A percentile compares a stretch with the other conserved stretches of the same genome.
Conservation (phyloP, 305 asterid species). For the Rubia peregrina region DNA sequence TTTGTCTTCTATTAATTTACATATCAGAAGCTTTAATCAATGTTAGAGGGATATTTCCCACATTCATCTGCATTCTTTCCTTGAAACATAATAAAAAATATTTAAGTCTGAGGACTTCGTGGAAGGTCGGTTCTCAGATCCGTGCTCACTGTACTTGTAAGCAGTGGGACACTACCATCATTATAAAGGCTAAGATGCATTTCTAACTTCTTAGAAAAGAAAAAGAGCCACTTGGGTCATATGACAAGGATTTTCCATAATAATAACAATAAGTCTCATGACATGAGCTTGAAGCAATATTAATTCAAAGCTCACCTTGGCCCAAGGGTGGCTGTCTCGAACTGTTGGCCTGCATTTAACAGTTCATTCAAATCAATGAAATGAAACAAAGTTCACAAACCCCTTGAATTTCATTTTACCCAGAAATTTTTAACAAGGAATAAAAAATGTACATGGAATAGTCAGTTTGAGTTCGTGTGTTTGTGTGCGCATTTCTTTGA, state of each 20-base stretch:
- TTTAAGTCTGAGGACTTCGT: background rate
- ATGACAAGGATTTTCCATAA: background rate
- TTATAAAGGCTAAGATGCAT: background rate
- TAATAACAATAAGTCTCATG: background rate
- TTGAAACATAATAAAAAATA: no score
- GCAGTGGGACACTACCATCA: background rate
- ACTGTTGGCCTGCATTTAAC: constrained; percentile 47
- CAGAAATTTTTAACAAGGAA: background rate
- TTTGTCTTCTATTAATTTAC: background rate
- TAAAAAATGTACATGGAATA: background rate
- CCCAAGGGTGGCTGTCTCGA: constrained; percentile 30
- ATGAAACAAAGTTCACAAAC: background rate
- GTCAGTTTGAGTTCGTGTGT: background rate
- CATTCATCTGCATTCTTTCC: background rate
- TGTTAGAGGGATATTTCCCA: background rate
- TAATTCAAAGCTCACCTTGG: constrained; percentile 38
- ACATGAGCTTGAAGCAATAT: background rate
- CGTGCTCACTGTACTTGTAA: background rate
- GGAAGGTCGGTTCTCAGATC: background rate
- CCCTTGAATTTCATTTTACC: background rate
- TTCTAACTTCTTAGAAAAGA: background rate
- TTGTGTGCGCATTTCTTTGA: background rate
- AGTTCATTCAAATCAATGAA: constrained; percentile 15
- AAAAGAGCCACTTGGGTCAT: background rate
- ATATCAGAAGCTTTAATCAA: background rate